Evolutionary conservation across 2,329 filamentous ascomycete species (phyloP).

Genomic region (Colletotrichum aenigma): DNA sequence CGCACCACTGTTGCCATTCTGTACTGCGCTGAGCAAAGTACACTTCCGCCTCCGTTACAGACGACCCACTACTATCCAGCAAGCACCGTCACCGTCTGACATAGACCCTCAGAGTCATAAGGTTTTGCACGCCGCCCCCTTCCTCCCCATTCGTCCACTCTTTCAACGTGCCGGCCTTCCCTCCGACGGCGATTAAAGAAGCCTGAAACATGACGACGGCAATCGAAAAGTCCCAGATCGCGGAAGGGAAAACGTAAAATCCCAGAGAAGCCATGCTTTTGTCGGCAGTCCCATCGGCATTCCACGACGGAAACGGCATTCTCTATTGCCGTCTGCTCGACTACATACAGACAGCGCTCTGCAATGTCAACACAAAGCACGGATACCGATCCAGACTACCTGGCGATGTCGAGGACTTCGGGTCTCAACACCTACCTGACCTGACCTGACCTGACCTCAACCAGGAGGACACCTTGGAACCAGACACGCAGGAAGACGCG

Average conservation of each 20-base stretch:
- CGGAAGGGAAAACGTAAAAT: neutral
- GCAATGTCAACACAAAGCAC: neutral
- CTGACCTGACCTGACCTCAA: neutral
- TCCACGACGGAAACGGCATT: neutral
- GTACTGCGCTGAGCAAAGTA: neutral
- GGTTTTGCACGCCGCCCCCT: neutral
- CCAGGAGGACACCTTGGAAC: neutral
- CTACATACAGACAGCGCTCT: neutral
- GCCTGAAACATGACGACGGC: constrained; percentile 6
- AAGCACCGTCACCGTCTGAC: neutral
- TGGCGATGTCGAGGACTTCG: neutral
- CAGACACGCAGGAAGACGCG: neutral
- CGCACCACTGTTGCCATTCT: neutral
- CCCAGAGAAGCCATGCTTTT: neutral
- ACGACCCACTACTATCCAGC: neutral
- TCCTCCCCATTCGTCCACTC: neutral
- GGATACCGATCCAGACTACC: neutral
- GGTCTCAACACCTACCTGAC: neutral
- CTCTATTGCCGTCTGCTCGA: neutral
- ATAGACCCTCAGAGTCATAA: neutral
- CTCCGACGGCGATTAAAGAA: neutral
- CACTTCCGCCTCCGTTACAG: neutral
- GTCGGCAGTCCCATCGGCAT: constrained; percentile 10
- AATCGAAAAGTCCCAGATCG: neutral
- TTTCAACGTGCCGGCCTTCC: neutral